Evolutionary conservation across 2,329 filamentous ascomycete genomes (phyloP), one percentile per base, ranked within the genome.

Genomic region (Aspergillus sp.): DNA sequence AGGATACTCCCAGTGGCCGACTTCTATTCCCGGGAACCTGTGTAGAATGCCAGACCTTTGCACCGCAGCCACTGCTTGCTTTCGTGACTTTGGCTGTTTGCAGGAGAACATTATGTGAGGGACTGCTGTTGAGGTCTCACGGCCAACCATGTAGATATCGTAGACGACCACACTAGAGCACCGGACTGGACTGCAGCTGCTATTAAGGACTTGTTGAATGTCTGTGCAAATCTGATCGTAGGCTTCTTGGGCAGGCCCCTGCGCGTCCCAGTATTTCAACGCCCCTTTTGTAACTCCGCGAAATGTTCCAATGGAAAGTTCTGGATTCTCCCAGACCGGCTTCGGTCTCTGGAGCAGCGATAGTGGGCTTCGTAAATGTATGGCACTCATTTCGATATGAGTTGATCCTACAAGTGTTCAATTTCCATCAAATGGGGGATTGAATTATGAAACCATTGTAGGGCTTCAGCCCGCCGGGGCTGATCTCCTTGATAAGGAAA

Each of bases 81-180:
- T 49, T 2, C 46, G 31, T 6, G 46, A 39, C 2, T 39, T 14
- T 5, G n/a, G 2, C 1, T 37, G 31, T 8, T 37, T 49, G 11
- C 46, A 49, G 3, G 46, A 49, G 31, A 49, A 39, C 46, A 49
- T 49, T 5, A 49, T n/a, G 19, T 49, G 46, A 49, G 46, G 46
- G 2, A 37, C 2, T 7, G 46, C 46, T 1, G 44, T 27, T 3
- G 9, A 6, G 1, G 14, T 0, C 1, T n/a, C n/a, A 6, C 5
- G 15, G n/a, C 46, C 46, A 3, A 49, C 6, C 46, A 49, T 49
- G 4, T 37, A 49, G 6, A 49, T 21, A 19, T 37, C n/a, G 46
- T 15, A 21, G 15, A 39, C 8, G 3, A 49, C 3, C 1, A 2
- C 9, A 6, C 41, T 45, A 8, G 41, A 45, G 9, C 17, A 6